These are phyloP conservation scores for Epithemia pelagica DNA, from an alignment of 108 stramenopile genomes.

Conservation along the genomic window DNA sequence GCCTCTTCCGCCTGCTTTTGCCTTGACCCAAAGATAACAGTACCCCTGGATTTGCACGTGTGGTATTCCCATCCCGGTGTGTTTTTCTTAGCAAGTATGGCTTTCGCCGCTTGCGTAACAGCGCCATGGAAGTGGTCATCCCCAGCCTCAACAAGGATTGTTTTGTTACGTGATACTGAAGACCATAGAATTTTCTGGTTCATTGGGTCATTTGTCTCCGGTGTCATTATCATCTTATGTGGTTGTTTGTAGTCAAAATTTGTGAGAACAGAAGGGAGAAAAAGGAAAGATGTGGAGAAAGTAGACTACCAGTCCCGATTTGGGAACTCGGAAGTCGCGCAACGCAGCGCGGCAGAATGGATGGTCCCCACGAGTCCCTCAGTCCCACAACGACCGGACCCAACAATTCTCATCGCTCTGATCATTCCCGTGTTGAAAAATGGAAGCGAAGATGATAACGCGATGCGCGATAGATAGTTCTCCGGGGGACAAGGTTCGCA, in stretches of 20 bases:
- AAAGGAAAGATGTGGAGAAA: no score
- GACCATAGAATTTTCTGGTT: constrained; percentile 38
- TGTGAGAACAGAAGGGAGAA: background rate
- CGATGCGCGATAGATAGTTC: no score
- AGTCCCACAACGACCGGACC: no score
- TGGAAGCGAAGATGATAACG: no score
- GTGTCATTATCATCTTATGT: background rate
- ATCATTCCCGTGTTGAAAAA: no score
- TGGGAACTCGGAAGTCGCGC: background rate
- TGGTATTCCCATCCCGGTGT: constrained; percentile 61
- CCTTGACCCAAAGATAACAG: no score
- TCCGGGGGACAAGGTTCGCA: no score
- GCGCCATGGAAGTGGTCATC: constrained; percentile 20
- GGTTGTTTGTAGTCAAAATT: background rate
- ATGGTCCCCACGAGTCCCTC: no score
- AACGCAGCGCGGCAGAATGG: no score
- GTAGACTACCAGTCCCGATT: no score
- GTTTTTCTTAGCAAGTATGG: constrained; percentile 40
- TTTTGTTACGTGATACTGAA: constrained; percentile 38
- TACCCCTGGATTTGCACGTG: background rate
- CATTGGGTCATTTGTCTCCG: background rate
- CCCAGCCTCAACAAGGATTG: constrained; percentile 52
- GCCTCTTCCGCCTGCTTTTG: no score
- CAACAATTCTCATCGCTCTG: no score
- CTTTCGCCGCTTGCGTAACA: constrained; percentile 32